A percentile compares a stretch with the other conserved stretches of the same genome.
Evolutionary conservation across 148 eudicot genomes (phyloP).

Genomic region (Heliosperma pusillum): DNA sequence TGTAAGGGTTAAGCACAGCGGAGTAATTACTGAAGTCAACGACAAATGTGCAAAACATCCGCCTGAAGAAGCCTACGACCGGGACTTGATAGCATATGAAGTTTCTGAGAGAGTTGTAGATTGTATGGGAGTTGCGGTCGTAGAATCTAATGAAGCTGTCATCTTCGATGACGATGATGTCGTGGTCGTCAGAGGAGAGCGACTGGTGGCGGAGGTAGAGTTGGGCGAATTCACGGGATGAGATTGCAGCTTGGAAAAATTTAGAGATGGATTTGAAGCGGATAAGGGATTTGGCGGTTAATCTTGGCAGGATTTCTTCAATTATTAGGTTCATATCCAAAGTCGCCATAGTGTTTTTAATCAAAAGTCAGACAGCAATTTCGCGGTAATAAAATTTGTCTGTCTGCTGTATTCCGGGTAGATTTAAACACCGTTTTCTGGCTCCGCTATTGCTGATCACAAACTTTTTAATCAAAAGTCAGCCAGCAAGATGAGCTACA

Average conservation of each 20-base stretch:
- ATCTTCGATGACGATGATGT: neutral
- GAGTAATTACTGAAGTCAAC: too few species aligned
- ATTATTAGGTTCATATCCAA: neutral
- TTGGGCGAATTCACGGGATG: neutral
- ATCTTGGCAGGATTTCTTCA: neutral
- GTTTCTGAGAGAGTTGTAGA: neutral
- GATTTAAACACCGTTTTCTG: too few species aligned
- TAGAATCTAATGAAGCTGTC: neutral
- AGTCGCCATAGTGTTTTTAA: neutral
- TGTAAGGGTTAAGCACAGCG: too few species aligned
- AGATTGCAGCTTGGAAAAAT: neutral
- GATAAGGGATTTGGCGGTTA: neutral
- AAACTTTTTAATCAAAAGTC: too few species aligned
- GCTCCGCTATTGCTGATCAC: too few species aligned
- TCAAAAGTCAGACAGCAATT: too few species aligned
- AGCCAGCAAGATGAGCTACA: too few species aligned
- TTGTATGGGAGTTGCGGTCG: neutral
- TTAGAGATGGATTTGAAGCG: constrained; percentile 3
- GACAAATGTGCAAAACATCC: neutral
- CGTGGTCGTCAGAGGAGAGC: too few species aligned
- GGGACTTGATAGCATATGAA: neutral
- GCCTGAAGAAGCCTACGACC: neutral
- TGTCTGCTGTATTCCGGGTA: too few species aligned
- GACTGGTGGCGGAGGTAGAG: constrained; percentile 1
- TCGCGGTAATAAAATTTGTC: too few species aligned